Base-by-base conservation (phyloP, 1,284 basidiomycete genomes). In the Microbotryomycetes sp. region DNA sequence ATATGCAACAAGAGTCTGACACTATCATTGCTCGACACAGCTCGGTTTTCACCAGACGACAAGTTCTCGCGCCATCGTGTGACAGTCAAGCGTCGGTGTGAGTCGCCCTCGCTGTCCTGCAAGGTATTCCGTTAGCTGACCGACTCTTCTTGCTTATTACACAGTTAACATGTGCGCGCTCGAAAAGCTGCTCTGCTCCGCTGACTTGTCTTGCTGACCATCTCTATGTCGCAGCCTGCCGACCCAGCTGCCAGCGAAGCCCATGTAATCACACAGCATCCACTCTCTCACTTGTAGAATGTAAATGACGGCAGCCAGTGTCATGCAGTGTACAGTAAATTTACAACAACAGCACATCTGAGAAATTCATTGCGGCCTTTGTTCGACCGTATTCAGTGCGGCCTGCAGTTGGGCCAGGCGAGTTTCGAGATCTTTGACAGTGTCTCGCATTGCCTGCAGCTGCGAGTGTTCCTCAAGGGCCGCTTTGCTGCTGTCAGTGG, bases 11-110 rank as follows among this genome's bases (percentile, higher is more conserved):
- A 41, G n/a, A n/a, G n/a, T n/a, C n/a, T n/a, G n/a, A n/a, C n/a
- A 24, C 26, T 47, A 9, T 48, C 47, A 13, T 45, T 48, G 47
- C 52, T 5, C n/a, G 15, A 5, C 46, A n/a, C 71, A 92, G 91
- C 91, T 41, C 89, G 91, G 45, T 96, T 96, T 79, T 96, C 92
- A 28, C 92, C 92, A 18, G 92, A 97, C 76, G 92, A 96, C 83
- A 96, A 96, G 80, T 97, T 93, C 79, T 93, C 91, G 66, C 83
- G 90, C 64, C 92, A 97, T 75, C 86, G 92, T 65, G 89, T 96
- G 60, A 93, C 90, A 4, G 87, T 96, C 75, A 96, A 96, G 81
- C 91, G 89, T 79, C 84, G 91, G 75, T 88, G 54, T 59, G 55
- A 62, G 21, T 57, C 71, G 56, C 62, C 56, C 21, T 15, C 24